Base-by-base conservation (phyloP, 331 rosid genomes). In the Telfairia occidentalis region DNA sequence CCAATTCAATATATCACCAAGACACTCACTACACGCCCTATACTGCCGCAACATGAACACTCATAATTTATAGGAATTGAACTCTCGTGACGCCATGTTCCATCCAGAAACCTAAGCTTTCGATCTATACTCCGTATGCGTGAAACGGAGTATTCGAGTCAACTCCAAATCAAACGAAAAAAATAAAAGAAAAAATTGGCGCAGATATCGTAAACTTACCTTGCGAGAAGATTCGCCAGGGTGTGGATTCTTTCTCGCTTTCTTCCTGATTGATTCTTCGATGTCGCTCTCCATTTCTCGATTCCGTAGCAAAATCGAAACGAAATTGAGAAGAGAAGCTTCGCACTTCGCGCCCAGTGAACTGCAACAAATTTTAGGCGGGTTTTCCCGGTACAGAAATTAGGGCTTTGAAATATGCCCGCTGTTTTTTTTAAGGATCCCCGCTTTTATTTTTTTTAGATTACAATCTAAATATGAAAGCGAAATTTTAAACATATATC, bases 271-370 rank as follows among this genome's bases (percentile, higher is more conserved):
- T 52, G 88, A 85, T 52, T 86, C 96, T 35, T 89, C 96, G 18
- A 85, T 75, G 76, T 89, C 97, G 86, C 92, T 86, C 58, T 85
- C 96, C 97, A 89, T 91, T 15, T 9, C 45, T 59, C 55, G 32
- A 12, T n/a, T 66, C 16, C 73, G 52, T 9, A 3, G 2, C 12
- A 69, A 18, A 35, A 61, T 61, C 45, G 45, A n/a, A 34, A 3
- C 6, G 45, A 61, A 45, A 13, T 15, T 15, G 40, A 70, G 11
- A 12, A 63, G 12, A 40, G 13, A 24, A 32, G 73, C 21, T 67
- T 42, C 74, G 54, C 12, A 24, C 3, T 70, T 48, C 15, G 40
- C 74, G 37, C 34, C 73, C 53, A 66, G 57, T 45, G 58, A 46
- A 46, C 42, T 43, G 26, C 58, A 70, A 32, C 26, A 0, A 70